Percentiles rank a stretch among this genome's conserved stretches.
Evolutionary conservation across 768 basidiomycete species (phyloP).

Genomic region (Lyophyllum decastes): DNA sequence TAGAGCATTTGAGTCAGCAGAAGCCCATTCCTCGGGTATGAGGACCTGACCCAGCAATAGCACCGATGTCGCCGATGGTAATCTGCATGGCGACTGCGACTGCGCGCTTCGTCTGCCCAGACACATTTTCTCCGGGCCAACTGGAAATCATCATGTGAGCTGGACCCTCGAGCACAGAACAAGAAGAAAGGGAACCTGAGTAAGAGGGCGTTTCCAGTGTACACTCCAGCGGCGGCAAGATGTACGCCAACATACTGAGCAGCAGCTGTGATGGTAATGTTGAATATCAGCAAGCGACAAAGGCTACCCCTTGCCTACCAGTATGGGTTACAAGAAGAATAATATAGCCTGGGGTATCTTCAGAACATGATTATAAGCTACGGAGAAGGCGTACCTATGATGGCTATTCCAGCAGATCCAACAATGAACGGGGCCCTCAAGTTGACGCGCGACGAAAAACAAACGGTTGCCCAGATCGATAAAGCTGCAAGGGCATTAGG

Average conservation of each 20-base stretch:
- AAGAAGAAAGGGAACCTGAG: constrained; percentile 39
- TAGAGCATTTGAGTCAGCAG: not conserved
- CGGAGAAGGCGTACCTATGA: constrained; percentile 39
- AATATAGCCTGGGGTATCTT: constrained; percentile 46
- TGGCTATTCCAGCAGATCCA: constrained; percentile 45
- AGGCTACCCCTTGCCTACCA: constrained; percentile 30
- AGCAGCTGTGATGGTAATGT: constrained; percentile 35
- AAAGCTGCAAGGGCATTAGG: constrained; percentile 54
- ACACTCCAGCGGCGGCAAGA: constrained; percentile 56
- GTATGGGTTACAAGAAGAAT: constrained; percentile 49
- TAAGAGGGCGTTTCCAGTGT: constrained; percentile 57
- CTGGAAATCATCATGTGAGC: constrained; percentile 20
- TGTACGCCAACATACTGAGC: constrained; percentile 60
- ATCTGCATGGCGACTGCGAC: constrained; percentile 66
- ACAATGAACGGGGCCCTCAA: constrained; percentile 56
- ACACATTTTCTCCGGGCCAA: constrained; percentile 71
- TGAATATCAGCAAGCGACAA: not conserved
- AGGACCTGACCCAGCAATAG: constrained; percentile 47
- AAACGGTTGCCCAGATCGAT: constrained; percentile 51
- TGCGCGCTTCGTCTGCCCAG: constrained; percentile 66
- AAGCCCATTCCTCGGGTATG: not conserved
- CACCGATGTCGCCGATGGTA: constrained; percentile 61
- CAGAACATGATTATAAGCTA: not conserved
- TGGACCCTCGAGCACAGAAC: not conserved
- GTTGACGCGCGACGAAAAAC: constrained; percentile 48